Percentiles rank a stretch among this genome's conserved stretches.
phyloP scores from a whole-genome alignment of 306 rosid genomes.

The Cucumis sativus region Cucumber_9930_V3 NC_026660.2:22286001-22286500 shows the following conservation, averaged over 20 bases:
- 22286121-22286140: background rate
- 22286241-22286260: background rate
- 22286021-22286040: conserved; percentile 26
- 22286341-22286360: no score
- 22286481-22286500: background rate
- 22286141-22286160: background rate
- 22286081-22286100: background rate
- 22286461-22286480: background rate
- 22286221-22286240: no score
- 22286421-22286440: no score
- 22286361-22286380: background rate
- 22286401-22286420: no score
- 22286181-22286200: no score
- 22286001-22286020: conserved; percentile 31
- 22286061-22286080: background rate
- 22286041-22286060: background rate
- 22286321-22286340: background rate
- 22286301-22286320: background rate
- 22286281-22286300: background rate
- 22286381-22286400: no score
- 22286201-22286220: background rate
- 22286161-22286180: background rate
- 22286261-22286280: background rate
- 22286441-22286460: background rate
- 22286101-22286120: background rate